phyloP scores from a whole-genome alignment of 1,139 yeast species.

The Pichia sp. region DNA sequence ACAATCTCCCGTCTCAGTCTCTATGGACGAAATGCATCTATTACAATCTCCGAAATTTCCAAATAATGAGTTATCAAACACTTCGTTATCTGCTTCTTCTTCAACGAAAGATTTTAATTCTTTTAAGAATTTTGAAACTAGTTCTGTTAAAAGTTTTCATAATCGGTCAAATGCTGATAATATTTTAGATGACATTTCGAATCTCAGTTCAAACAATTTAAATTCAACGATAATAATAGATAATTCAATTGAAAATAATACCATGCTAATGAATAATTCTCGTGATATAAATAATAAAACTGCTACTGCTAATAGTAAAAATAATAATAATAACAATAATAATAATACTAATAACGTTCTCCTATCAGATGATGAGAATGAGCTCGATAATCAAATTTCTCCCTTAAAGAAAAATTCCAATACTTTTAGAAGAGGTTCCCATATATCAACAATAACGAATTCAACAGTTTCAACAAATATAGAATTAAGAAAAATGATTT shows the following conservation, averaged over 20 bases:
- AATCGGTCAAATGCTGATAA: neutral
- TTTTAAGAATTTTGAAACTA: too few species aligned
- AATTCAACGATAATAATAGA: neutral
- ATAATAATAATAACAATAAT: too few species aligned
- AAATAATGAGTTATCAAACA: neutral
- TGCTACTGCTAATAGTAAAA: too few species aligned
- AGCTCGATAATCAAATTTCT: neutral
- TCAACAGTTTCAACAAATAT: slow-evolving; percentile 1
- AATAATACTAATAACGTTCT: too few species aligned
- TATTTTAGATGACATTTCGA: neutral
- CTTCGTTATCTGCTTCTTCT: neutral
- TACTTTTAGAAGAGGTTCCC: neutral
- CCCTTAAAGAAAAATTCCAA: too few species aligned
- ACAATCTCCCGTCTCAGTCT: too few species aligned
- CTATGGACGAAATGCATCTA: too few species aligned
- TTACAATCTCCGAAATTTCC: neutral
- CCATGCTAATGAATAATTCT: too few species aligned
- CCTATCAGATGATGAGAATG: too few species aligned
- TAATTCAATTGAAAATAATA: neutral
- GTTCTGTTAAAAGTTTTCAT: too few species aligned
- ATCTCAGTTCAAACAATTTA: neutral
- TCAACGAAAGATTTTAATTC: neutral
- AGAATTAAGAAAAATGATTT: slow-evolving; percentile 2
- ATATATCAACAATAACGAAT: neutral
- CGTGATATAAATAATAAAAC: too few species aligned